A percentile compares a stretch with the other conserved stretches of the same genome.
Evolutionary conservation across 345 rosid genomes (phyloP).

Genomic region (Garcia nutans): DNA sequence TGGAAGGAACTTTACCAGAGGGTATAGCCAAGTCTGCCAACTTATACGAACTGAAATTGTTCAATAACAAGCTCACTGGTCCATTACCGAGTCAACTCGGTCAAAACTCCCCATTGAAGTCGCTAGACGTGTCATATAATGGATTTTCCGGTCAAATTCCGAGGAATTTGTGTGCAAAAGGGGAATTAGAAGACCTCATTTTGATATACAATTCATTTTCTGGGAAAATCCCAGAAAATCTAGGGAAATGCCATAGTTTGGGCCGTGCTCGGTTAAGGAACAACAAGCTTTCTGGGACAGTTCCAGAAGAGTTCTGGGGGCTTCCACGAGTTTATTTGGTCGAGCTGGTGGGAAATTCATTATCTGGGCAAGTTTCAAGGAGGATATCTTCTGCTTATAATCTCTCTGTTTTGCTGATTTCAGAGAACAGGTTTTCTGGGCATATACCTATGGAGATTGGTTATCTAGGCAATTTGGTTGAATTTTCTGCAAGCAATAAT

Average conservation of each 20-base stretch:
- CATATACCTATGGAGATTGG: slow-evolving; percentile 58
- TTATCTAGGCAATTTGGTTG: slow-evolving; percentile 43
- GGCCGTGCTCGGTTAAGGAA: slow-evolving; percentile 57
- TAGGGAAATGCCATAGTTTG: slow-evolving; percentile 65
- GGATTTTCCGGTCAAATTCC: slow-evolving; percentile 66
- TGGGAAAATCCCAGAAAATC: slow-evolving; percentile 55
- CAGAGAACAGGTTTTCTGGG: slow-evolving; percentile 63
- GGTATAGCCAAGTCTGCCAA: slow-evolving; percentile 53
- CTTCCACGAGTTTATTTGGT: slow-evolving; percentile 59
- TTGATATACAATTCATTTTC: slow-evolving; percentile 67
- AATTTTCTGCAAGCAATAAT: slow-evolving; percentile 52
- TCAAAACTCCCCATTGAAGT: slow-evolving; percentile 46
- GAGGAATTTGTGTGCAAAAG: slow-evolving; percentile 49
- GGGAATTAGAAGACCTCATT: slow-evolving; percentile 50
- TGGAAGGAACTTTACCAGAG: slow-evolving; percentile 69
- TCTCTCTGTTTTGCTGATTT: slow-evolving; percentile 57
- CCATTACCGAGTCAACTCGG: slow-evolving; percentile 65
- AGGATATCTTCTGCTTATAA: slow-evolving; percentile 56
- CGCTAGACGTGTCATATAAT: slow-evolving; percentile 64
- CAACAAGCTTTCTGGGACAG: slow-evolving; percentile 53
- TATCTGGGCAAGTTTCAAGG: slow-evolving; percentile 50
- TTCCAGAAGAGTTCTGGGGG: slow-evolving; percentile 75
- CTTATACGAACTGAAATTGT: slow-evolving; percentile 61
- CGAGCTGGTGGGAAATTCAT: slow-evolving; percentile 57
- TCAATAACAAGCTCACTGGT: slow-evolving; percentile 69